Evolutionary conservation across 306 rosid genomes (phyloP), one percentile per base, ranked within the genome.

Genomic region (Cicer yamashitae): DNA sequence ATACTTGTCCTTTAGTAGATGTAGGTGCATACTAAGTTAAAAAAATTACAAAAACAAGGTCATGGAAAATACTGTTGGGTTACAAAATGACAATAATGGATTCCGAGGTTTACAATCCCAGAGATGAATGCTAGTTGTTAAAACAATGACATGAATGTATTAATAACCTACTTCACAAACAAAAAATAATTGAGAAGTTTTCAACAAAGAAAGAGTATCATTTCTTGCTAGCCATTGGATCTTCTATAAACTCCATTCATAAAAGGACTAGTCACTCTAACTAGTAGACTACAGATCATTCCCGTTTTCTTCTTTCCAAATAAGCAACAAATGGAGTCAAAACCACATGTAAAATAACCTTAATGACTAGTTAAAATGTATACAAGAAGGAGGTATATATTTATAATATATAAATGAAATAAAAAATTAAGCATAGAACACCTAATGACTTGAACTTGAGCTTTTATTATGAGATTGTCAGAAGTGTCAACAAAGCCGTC

Each of bases 401-500:
- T 20, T 62, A 9, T 50, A 58, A 66, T 15, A 71, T 56, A 52
- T 11, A 54, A 63, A 67, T 46, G 12, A 71, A 62, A 58, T 47
- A 68, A 63, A 56, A 39, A 60, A 63, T 59, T 41, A 76, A 63
- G 80, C 53, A 84, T 67, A 75, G 22, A 79, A 51, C 56, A 96
- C 99, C 99, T 92, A 69, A 96, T 96, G 75, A 96, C 99, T 96
- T 96, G 99, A 81, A 96, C 99, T 92, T 96, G 98, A 39, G 99
- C 99, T 86, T 92, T 96, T 82, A 96, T 96, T 82, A 92, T 89
- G 82, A 96, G 92, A 54, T 92, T 90, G 88, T 96, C 99, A 51
- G 92, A 92, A 46, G 87, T 70, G 57, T 96, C 99, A 84, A 96
- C 89, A 85, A 96, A 96, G 77, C 99, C 99, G 14, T 96, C 99